phyloP scores from a whole-genome alignment of 768 basidiomycete species.

The Strobilomyces confusus region DNA sequence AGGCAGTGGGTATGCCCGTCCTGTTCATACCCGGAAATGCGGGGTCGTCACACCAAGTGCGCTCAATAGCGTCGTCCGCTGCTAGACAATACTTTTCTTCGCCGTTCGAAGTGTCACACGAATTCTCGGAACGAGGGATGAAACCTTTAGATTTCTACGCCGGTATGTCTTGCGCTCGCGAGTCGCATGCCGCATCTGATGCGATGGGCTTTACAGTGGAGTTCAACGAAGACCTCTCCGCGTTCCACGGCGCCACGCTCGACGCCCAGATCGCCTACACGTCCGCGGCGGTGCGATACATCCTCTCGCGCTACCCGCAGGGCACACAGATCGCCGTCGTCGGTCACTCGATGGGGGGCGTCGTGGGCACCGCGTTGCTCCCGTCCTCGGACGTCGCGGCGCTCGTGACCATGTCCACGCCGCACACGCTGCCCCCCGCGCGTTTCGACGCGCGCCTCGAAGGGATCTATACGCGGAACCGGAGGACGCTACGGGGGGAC shows the following conservation, averaged over 20 bases:
- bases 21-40: constrained; percentile 98
- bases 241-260: constrained; percentile 88
- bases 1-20: constrained; percentile 67
- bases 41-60: constrained; percentile 88
- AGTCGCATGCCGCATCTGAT: neutral
- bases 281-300: constrained; percentile 64
- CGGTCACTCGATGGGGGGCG: constrained; percentile 97
- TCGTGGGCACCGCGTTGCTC: constrained; percentile 80
- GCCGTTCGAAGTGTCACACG: constrained; percentile 51
- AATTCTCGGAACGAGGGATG: constrained; percentile 43
- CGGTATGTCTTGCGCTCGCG: constrained; percentile 41
- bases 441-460: constrained; percentile 82
- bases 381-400: constrained; percentile 63
- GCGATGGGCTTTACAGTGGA: constrained; percentile 48
- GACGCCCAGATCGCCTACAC: constrained; percentile 78
- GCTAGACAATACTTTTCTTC: constrained; percentile 70
- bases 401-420: constrained; percentile 95
- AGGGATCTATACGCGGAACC: constrained; percentile 56
- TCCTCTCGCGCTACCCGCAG: constrained; percentile 70
- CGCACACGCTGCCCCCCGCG: constrained; percentile 83
- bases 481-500: constrained; percentile 36
- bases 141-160: constrained; percentile 83
- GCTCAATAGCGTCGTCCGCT: constrained; percentile 92
- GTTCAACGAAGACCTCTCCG: constrained; percentile 96
- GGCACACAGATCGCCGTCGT: constrained; percentile 68